Evolutionary conservation across 1,284 basidiomycete genomes (phyloP), one percentile per base, ranked within the genome.

Genomic region (Pascua guehoae): DNA sequence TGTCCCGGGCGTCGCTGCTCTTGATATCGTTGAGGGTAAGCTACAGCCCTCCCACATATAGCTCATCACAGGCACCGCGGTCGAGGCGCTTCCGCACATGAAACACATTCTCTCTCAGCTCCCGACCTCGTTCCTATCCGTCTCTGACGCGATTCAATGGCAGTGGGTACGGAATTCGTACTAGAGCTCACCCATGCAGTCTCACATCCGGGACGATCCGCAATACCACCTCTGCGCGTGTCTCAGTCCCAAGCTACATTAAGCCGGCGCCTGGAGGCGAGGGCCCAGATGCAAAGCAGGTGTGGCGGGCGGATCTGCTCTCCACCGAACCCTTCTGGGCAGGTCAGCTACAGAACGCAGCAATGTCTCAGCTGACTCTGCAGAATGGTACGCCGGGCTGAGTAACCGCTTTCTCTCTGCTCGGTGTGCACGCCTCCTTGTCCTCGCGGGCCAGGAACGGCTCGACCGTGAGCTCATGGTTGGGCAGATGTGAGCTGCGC

Each of bases 391-490:
- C 77, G 80, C 81, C 4, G 87, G 87, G 0, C 81, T 98, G 0
- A 94, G 91, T 4, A 76, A 78, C 16, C 82, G 83, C 24, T 98
- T 98, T 76, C 80, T 98, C 4, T 73, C 81, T 0, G 84, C 86
- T 0, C 83, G 86, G 15, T 85, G 89, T 0, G 93, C 93, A 0
- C 85, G 93, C 14, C 76, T 98, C 36, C 83, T 98, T 37, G 83
- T 98, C 4, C 81, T 98, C 12, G 95, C 96, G 0, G 94, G 94
- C 0, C 87, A 93, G 10, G 95, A 98, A 67, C 81, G 93, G 9
- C 83, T 98, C 2, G 96, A 98, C 72, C 88, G 85, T 64, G 87
- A 91, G 63, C 82, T 98, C 43, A 97, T 96, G 88, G 94, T 98
- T 49, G 96, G 93, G 0, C 95, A 98, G 76, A 98, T 98, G 95